These are phyloP conservation scores for Penium margaritaceum DNA, from an alignment of 139 green algal species.

Conservation along the genomic window DNA sequence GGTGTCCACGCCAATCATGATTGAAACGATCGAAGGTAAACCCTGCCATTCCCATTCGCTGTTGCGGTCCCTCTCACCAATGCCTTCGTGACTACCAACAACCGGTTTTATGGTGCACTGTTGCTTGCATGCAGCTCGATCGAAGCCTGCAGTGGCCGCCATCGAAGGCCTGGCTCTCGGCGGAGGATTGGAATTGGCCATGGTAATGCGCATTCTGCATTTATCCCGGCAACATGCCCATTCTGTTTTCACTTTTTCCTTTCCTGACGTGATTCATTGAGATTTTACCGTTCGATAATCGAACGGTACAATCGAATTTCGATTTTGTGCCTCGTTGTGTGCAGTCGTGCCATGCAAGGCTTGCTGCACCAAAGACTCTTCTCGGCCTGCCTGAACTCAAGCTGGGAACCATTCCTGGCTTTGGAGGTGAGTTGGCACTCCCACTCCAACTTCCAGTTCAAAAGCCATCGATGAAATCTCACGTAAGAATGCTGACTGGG, in stretches of 20 bases:
- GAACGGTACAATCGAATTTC: too few relatives aligned
- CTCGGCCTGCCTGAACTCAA: constrained; percentile 91
- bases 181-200: constrained; percentile 82
- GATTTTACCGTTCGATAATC: too few relatives aligned
- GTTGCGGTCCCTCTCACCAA: too few relatives aligned
- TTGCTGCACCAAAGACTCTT: constrained; percentile 53
- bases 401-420: constrained; percentile 92
- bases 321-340: too few relatives aligned
- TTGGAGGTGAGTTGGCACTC: too few relatives aligned
- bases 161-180: constrained; percentile 77
- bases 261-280: neutral
- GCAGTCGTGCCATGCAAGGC: constrained; percentile 56
- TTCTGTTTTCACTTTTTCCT: neutral
- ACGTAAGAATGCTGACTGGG: neutral
- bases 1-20: neutral
- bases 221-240: too few relatives aligned
- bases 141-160: constrained; percentile 85
- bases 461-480: too few relatives aligned
- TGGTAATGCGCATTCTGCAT: constrained; percentile 53
- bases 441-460: too few relatives aligned
- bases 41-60: neutral
- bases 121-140: constrained; percentile 30
- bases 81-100: too few relatives aligned
- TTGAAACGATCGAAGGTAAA: constrained; percentile 6
- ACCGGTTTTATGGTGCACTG: neutral